Percentiles rank a stretch among this genome's conserved stretches.
phyloP scores from a whole-genome alignment of 2,329 filamentous ascomycete species.

The Pyricularia pennisetigena region DNA sequence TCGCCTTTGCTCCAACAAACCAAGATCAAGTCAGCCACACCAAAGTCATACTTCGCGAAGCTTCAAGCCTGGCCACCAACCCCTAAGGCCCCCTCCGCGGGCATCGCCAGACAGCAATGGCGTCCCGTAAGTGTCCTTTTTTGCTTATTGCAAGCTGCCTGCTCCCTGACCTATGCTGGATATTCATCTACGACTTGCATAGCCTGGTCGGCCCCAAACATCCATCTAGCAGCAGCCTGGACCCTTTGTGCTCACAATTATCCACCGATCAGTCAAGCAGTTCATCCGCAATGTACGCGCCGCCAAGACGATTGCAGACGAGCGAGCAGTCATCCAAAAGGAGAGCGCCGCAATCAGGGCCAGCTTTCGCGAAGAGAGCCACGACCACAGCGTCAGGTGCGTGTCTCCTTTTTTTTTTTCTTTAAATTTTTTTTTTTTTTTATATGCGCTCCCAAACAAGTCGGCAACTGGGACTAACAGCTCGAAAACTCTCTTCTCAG shows the following conservation, averaged over 20 bases:
- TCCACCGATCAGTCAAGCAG: conserved; percentile 71
- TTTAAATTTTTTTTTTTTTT: background rate
- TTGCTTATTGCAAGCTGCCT: background rate
- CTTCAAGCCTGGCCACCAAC: conserved; percentile 3
- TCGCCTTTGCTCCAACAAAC: background rate
- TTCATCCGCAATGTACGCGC: conserved; percentile 99
- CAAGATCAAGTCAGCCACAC: background rate
- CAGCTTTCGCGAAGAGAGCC: conserved; percentile 94
- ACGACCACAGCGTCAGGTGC: conserved; percentile 81
- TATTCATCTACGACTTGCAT: background rate
- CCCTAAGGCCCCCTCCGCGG: conserved; percentile 6
- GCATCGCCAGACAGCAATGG: conserved; percentile 4
- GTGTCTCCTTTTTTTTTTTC: background rate
- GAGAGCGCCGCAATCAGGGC: conserved; percentile 96
- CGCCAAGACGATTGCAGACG: conserved; percentile 97
- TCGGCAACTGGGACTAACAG: background rate
- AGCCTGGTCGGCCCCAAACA: background rate
- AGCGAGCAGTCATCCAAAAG: conserved; percentile 96
- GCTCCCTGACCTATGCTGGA: background rate
- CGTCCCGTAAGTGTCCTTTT: conserved; percentile 5
- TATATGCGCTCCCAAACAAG: background rate
- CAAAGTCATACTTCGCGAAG: background rate
- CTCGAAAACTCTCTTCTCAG: conserved; percentile 32
- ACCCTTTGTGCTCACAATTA: background rate
- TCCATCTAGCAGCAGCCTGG: background rate